Evolutionary conservation across 352 stramenopile species (phyloP).

Genomic region (Globisporangium iwayamae): DNA sequence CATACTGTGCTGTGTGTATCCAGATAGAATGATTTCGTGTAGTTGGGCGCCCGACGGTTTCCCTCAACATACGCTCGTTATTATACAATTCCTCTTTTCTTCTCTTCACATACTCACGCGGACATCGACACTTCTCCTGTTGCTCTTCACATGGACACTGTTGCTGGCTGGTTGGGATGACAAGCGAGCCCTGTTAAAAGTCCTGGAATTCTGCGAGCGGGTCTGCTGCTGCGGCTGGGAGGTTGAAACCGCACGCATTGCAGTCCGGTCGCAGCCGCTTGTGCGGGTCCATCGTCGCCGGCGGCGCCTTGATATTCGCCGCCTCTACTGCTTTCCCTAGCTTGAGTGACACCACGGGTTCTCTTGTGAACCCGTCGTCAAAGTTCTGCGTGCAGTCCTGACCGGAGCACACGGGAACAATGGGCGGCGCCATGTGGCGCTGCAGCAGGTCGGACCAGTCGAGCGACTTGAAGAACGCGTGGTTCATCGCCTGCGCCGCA

Average conservation of each 20-base stretch:
- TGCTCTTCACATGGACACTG: too few species aligned
- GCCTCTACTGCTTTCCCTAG: background rate
- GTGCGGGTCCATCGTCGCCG: background rate
- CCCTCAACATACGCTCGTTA: background rate
- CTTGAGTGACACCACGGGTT: constrained; percentile 43
- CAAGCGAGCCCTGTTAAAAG: constrained; percentile 1
- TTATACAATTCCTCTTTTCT: background rate
- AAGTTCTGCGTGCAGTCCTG: constrained; percentile 80
- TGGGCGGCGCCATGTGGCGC: constrained; percentile 58
- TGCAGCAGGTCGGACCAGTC: constrained; percentile 67
- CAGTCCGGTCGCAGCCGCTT: constrained; percentile 4
- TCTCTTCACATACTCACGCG: background rate
- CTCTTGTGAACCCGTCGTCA: constrained; percentile 80
- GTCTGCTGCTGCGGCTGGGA: background rate
- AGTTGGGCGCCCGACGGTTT: too few species aligned
- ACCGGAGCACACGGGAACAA: constrained; percentile 50
- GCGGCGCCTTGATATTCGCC: background rate
- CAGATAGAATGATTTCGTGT: too few species aligned
- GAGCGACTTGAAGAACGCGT: constrained; percentile 71
- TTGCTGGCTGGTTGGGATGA: too few species aligned
- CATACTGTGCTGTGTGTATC: too few species aligned
- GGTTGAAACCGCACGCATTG: constrained; percentile 8
- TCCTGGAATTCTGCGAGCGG: constrained; percentile 7
- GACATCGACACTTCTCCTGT: too few species aligned
- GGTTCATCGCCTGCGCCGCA: constrained; percentile 58